These are phyloP conservation scores for Sisymbrium irio DNA, from an alignment of 345 rosid species.

Conservation along the genomic window DNA sequence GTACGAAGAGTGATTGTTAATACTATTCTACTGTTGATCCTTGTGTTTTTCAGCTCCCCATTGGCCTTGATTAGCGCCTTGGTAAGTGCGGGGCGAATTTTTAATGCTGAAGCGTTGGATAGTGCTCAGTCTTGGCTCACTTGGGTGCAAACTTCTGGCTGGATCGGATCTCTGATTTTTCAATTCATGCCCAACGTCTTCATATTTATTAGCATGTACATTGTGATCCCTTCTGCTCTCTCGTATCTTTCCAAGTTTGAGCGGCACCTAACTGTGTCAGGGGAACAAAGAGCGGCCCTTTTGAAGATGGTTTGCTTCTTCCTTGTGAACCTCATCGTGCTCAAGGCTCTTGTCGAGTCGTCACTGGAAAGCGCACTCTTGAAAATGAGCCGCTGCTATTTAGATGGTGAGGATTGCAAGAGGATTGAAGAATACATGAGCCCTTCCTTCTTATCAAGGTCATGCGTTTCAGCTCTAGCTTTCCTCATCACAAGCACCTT, in stretches of 20 bases:
- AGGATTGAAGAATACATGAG: constrained; percentile 95
- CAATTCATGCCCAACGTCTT: constrained; percentile 94
- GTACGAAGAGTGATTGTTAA: constrained; percentile 76
- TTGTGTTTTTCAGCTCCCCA: constrained; percentile 92
- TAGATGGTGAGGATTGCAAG: constrained; percentile 98
- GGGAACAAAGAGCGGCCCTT: constrained; percentile 93
- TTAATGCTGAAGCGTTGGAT: constrained; percentile 92
- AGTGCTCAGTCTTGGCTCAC: constrained; percentile 83
- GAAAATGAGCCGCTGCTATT: constrained; percentile 86
- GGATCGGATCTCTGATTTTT: constrained; percentile 88
- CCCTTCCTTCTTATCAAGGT: constrained; percentile 82
- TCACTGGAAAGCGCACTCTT: constrained; percentile 82
- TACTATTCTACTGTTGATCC: constrained; percentile 73
- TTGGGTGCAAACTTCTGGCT: constrained; percentile 91
- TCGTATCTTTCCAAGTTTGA: constrained; percentile 93
- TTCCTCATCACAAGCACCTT: constrained; percentile 92
- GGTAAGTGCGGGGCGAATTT: constrained; percentile 78
- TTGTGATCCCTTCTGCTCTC: constrained; percentile 84
- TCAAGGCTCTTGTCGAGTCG: constrained; percentile 87
- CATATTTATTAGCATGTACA: constrained; percentile 91
- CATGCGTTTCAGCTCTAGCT: constrained; percentile 92
- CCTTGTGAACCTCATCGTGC: constrained; percentile 87
- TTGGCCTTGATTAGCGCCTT: constrained; percentile 84
- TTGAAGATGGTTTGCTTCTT: constrained; percentile 98
- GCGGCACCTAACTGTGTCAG: constrained; percentile 78